Evolutionary conservation across 805 yeast species (phyloP), one percentile per base, ranked within the genome.

Genomic region (Candida argentea): DNA sequence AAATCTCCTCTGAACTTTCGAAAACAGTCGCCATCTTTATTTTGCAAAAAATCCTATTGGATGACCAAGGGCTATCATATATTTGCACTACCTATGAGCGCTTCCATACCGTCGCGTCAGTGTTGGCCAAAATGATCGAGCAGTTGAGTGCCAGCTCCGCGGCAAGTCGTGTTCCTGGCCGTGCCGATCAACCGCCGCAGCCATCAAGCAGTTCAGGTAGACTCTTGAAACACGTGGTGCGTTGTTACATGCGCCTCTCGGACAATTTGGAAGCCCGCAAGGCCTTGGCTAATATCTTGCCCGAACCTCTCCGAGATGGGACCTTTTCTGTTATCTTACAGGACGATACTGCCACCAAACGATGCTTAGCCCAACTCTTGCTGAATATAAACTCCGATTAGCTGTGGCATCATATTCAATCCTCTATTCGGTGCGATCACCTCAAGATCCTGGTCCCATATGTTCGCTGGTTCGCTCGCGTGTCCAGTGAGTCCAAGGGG

Each of bases 1-100:
- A 89, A 50, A 75, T 87, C 1, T 85, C 95, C 5, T 80, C 95
- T 0, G 98, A 91, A 49, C 66, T 89, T 29, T 78, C 93, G 27
- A 89, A 91, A 48, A 91, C 97, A 0, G 98, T 89, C 15, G 98
- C 98, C 4, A 87, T 89, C 32, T 89, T 91, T 60, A 89, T 91
- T 35, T 80, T 91, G 25, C 96, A 89, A 49, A 89, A 87, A 54
- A 89, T 89, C 31, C 64, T 89, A 28, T 69, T 86, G 39, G 97
- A 91, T 55, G 95, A 89, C 46, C 74, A 79, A 40, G 98, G 98
- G 1, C 67, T 89, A 35, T 72, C 76, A 13, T 91, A 91, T 55
- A 83, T 91, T 14, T 91, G 97, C 58, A 94, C 93, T 33, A 89
- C 97, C 0, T 83, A 77, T 49, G 97, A 89, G 54, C 67, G 98